Percentiles rank a stretch among this genome's conserved stretches.
Conservation (phyloP, 2,329 filamentous ascomycete genomes). For the Colletotrichum coccodes region DNA sequence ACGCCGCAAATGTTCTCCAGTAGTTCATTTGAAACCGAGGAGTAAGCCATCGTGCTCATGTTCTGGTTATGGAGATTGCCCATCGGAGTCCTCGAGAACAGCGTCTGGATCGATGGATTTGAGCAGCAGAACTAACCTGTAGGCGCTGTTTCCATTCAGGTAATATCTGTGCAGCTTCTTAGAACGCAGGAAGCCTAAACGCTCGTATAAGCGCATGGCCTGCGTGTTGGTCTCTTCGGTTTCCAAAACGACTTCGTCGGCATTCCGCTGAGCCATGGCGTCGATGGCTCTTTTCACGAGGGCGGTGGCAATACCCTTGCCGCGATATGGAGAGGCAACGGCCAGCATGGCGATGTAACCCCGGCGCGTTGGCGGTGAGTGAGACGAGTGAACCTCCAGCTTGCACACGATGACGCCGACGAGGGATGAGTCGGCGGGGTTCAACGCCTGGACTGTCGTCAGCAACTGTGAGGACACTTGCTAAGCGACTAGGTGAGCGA, state of each 20-base stretch:
- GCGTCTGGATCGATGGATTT: slow-evolving; percentile 62
- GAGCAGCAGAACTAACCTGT: slow-evolving; percentile 84
- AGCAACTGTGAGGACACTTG: not conserved
- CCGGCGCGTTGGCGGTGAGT: slow-evolving; percentile 77
- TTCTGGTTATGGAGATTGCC: slow-evolving; percentile 32
- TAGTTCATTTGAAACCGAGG: not conserved
- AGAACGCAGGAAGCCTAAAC: slow-evolving; percentile 89
- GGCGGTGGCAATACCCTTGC: slow-evolving; percentile 86
- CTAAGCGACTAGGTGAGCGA: not conserved
- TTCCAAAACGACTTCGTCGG: slow-evolving; percentile 95
- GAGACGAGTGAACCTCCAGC: slow-evolving; percentile 87
- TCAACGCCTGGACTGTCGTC: slow-evolving; percentile 58
- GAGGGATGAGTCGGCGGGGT: slow-evolving; percentile 70
- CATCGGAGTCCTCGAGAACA: slow-evolving; percentile 47
- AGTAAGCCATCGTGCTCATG: not conserved
- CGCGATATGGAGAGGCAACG: slow-evolving; percentile 82
- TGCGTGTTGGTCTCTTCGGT: slow-evolving; percentile 93
- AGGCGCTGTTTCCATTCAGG: slow-evolving; percentile 94
- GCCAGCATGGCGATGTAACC: slow-evolving; percentile 99
- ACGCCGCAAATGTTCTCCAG: not conserved
- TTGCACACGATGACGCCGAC: slow-evolving; percentile 96
- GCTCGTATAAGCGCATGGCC: slow-evolving; percentile 92
- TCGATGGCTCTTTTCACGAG: slow-evolving; percentile 93
- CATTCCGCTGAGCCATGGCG: slow-evolving; percentile 83
- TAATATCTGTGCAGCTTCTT: slow-evolving; percentile 97